Evolutionary conservation across 2,329 filamentous ascomycete species (phyloP).

Genomic region (Anisogramma anomala): DNA sequence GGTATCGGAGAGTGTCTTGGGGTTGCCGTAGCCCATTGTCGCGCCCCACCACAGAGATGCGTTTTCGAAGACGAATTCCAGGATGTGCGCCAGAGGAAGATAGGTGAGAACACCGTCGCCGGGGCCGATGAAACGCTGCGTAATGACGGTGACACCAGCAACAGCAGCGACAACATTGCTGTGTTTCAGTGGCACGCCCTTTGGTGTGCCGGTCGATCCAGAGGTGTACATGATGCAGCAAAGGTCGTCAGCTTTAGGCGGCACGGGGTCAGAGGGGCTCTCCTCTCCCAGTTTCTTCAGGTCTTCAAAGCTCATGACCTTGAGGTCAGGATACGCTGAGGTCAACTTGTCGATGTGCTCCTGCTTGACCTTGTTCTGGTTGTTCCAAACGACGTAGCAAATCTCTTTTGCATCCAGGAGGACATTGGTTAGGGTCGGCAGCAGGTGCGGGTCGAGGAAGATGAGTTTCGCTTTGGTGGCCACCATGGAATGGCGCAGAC

Average conservation of each 20-base stretch:
- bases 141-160: slow-evolving; percentile 65
- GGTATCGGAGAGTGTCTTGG: slow-evolving; percentile 69
- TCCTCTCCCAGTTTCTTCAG: slow-evolving; percentile 43
- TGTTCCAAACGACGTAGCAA: slow-evolving; percentile 43
- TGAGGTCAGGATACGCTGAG: slow-evolving; percentile 35
- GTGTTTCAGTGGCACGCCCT: slow-evolving; percentile 70
- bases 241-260: slow-evolving; percentile 60
- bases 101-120: slow-evolving; percentile 73
- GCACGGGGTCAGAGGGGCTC: slow-evolving; percentile 55
- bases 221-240: slow-evolving; percentile 68
- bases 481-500: slow-evolving; percentile 60
- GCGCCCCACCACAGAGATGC: slow-evolving; percentile 73
- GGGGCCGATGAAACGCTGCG: slow-evolving; percentile 65
- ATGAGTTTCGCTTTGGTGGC: slow-evolving; percentile 62
- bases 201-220: slow-evolving; percentile 70
- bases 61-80: slow-evolving; percentile 87
- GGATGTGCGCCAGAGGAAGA: slow-evolving; percentile 75
- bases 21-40: slow-evolving; percentile 81
- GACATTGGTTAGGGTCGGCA: slow-evolving; percentile 44
- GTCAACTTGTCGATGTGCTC: slow-evolving; percentile 38
- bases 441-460: slow-evolving; percentile 61
- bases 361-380: slow-evolving; percentile 39
- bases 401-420: slow-evolving; percentile 40
- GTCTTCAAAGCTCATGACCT: slow-evolving; percentile 39
- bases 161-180: slow-evolving; percentile 63